phyloP scores from a whole-genome alignment of 2,329 filamentous ascomycete species.

The Raffaelea albimanens region DNA sequence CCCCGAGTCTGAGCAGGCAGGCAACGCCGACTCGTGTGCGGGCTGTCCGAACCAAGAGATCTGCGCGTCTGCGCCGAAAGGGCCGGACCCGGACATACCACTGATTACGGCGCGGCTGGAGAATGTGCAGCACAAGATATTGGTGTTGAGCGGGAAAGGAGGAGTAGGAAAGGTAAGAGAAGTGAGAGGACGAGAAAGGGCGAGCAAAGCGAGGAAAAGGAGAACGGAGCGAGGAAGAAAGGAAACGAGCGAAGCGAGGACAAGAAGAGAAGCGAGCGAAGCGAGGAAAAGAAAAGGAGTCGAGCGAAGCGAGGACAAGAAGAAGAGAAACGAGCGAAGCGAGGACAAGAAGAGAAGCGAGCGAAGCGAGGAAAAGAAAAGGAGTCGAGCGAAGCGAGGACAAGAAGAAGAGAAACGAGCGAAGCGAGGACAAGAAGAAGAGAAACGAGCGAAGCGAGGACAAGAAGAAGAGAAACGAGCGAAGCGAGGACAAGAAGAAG shows the following conservation, averaged over 20 bases:
- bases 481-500: not conserved
- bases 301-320: not conserved
- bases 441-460: not conserved
- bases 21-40: slow-evolving; percentile 72
- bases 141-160: slow-evolving; percentile 89
- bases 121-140: slow-evolving; percentile 80
- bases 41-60: slow-evolving; percentile 95
- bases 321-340: not conserved
- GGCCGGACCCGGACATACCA: slow-evolving; percentile 88
- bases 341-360: not conserved
- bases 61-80: slow-evolving; percentile 88
- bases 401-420: not conserved
- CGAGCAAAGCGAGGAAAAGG: not conserved
- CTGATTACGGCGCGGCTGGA: slow-evolving; percentile 76
- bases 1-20: slow-evolving; percentile 65
- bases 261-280: not conserved
- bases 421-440: not conserved
- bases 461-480: not conserved
- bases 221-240: not conserved
- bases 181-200: not conserved
- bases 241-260: too few relatives aligned
- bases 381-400: not conserved
- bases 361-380: not conserved
- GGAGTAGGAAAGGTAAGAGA: slow-evolving; percentile 69
- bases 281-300: not conserved